These are phyloP conservation scores for Tolypocladium inflatum DNA, from an alignment of 2,329 filamentous ascomycete genomes.

Conservation along the genomic window DNA sequence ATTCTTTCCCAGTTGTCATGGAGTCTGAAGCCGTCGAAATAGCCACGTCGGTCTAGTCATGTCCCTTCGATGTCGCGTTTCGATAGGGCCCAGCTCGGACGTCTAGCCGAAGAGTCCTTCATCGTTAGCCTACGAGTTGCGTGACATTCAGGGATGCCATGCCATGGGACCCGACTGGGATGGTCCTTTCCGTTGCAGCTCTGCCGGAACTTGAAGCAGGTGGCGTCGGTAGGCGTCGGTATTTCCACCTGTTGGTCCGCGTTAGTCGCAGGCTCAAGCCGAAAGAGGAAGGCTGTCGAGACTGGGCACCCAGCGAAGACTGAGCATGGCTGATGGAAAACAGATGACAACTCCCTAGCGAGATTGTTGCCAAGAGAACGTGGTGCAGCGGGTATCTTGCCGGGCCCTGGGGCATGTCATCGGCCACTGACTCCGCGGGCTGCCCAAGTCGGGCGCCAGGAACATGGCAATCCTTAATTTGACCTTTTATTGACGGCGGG, in stretches of 20 bases:
- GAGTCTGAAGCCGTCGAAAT: no score
- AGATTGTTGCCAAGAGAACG: neutral
- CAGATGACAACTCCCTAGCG: neutral
- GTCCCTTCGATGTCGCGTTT: neutral
- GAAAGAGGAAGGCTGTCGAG: neutral
- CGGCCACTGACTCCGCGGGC: neutral
- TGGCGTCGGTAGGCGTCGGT: neutral
- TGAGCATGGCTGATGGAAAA: neutral
- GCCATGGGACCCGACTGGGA: no score
- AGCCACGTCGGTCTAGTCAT: neutral
- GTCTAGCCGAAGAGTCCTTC: no score
- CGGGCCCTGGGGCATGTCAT: neutral
- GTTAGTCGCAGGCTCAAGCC: neutral
- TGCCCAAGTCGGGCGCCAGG: neutral
- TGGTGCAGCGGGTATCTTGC: neutral
- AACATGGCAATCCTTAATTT: neutral
- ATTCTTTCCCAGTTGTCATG: neutral
- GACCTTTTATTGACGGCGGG: neutral
- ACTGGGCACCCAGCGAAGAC: neutral
- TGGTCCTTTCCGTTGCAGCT: neutral
- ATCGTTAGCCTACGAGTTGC: no score
- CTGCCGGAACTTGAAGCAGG: neutral
- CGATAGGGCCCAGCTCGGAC: no score
- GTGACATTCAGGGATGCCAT: no score
- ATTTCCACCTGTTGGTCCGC: neutral